Evolutionary conservation across 2,329 filamentous ascomycete genomes (phyloP).

Genomic region (Diplodia sapinea): DNA sequence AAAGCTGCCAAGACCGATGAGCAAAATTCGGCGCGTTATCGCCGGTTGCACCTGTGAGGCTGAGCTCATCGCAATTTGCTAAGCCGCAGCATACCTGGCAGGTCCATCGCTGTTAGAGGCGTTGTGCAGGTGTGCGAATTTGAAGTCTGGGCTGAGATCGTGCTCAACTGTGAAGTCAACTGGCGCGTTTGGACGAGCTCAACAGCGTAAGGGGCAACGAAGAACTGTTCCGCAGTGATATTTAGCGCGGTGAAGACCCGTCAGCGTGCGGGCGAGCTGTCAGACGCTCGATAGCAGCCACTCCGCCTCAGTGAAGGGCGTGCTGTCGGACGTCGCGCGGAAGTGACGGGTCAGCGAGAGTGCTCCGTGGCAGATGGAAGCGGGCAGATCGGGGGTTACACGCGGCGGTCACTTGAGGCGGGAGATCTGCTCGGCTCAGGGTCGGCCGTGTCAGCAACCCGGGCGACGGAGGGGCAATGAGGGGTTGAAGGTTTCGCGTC

Average conservation of each 20-base stretch:
- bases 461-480: slow-evolving; percentile 9
- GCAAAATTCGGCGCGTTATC: slow-evolving; percentile 7
- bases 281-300: neutral
- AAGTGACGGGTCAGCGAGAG: neutral
- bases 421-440: slow-evolving; percentile 16
- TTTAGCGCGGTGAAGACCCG: neutral
- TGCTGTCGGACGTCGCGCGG: neutral
- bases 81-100: neutral
- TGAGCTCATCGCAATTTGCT: neutral
- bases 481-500: slow-evolving; percentile 8
- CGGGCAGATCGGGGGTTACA: slow-evolving; percentile 18
- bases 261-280: neutral
- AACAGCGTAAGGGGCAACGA: neutral
- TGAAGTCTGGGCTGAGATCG: neutral
- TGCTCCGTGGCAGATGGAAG: neutral
- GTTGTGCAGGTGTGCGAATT: neutral
- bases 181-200: neutral
- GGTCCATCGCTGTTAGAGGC: neutral
- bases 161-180: neutral
- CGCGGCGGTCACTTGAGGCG: slow-evolving; percentile 9
- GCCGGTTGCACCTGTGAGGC: neutral
- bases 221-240: neutral
- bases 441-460: slow-evolving; percentile 23
- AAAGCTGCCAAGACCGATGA: slow-evolving; percentile 9
- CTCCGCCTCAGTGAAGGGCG: neutral